A percentile compares a stretch with the other conserved stretches of the same genome.
These are phyloP conservation scores for Epichloe hybrida DNA, from an alignment of 2,329 filamentous ascomycete genomes.

Conservation along the genomic window DNA sequence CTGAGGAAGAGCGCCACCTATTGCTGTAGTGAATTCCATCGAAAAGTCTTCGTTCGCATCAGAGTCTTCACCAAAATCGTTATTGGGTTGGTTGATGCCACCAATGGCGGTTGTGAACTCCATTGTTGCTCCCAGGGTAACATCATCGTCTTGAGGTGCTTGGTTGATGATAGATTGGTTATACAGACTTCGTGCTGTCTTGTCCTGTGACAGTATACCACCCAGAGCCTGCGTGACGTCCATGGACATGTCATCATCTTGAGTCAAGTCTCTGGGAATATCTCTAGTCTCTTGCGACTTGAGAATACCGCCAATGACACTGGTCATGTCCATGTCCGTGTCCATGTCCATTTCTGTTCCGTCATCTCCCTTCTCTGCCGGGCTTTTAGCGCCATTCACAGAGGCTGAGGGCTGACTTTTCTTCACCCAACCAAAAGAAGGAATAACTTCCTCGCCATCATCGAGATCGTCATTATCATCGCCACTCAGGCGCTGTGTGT, in stretches of 20 bases:
- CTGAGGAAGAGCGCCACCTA: constrained; percentile 39
- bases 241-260: constrained; percentile 73
- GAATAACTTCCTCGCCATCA: constrained; percentile 54
- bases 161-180: neutral
- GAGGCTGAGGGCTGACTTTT: constrained; percentile 24
- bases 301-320: constrained; percentile 41
- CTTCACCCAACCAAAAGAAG: constrained; percentile 63
- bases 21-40: constrained; percentile 61
- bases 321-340: constrained; percentile 39
- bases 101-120: constrained; percentile 73
- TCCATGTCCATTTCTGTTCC: constrained; percentile 23
- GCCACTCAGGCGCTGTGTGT: constrained; percentile 50
- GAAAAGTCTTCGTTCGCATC: constrained; percentile 55
- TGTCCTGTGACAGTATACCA: constrained; percentile 49
- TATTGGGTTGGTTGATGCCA: constrained; percentile 38
- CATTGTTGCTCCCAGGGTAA: constrained; percentile 41
- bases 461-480: constrained; percentile 42
- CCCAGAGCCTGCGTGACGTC: constrained; percentile 79
- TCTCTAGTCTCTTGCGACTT: constrained; percentile 29
- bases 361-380: constrained; percentile 19
- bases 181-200: neutral
- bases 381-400: constrained; percentile 12
- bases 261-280: constrained; percentile 19
- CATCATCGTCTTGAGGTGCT: constrained; percentile 18
- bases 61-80: constrained; percentile 21